Percentiles rank a stretch among this genome's conserved stretches.
phyloP scores from a whole-genome alignment of 306 rosid species.

The Cucumis sativus region DNA sequence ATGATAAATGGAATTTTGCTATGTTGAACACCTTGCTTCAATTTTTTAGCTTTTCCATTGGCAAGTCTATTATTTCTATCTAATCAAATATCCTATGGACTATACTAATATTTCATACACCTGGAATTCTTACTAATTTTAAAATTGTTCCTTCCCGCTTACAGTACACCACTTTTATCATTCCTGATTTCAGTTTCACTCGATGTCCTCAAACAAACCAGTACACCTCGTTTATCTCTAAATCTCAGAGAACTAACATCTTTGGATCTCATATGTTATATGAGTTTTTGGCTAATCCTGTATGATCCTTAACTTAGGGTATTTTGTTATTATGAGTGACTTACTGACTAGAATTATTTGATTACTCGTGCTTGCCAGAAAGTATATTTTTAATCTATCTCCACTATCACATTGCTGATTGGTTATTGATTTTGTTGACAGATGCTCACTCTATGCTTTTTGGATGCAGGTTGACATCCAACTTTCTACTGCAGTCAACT shows the following conservation, averaged over 20 bases:
- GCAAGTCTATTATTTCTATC: background rate
- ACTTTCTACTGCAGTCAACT: background rate
- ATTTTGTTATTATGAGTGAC: background rate
- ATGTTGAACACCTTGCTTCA: background rate
- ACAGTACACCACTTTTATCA: background rate
- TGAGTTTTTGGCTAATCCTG: background rate
- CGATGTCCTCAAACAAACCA: too few species aligned
- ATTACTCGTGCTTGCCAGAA: background rate
- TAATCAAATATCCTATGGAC: background rate
- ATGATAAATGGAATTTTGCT: background rate
- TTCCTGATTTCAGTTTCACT: too few species aligned
- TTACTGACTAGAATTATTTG: background rate
- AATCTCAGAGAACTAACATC: background rate
- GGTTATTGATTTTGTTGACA: background rate
- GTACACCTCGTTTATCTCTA: background rate
- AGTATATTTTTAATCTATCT: background rate
- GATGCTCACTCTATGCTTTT: background rate
- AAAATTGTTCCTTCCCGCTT: background rate
- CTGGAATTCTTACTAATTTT: background rate
- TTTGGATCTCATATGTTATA: background rate
- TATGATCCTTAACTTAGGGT: background rate
- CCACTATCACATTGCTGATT: background rate
- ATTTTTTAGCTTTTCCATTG: background rate
- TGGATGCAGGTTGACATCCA: background rate
- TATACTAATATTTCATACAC: background rate